These are phyloP conservation scores for Peterozyma toletana DNA, from an alignment of 805 yeast genomes.

Conservation along the genomic window DNA sequence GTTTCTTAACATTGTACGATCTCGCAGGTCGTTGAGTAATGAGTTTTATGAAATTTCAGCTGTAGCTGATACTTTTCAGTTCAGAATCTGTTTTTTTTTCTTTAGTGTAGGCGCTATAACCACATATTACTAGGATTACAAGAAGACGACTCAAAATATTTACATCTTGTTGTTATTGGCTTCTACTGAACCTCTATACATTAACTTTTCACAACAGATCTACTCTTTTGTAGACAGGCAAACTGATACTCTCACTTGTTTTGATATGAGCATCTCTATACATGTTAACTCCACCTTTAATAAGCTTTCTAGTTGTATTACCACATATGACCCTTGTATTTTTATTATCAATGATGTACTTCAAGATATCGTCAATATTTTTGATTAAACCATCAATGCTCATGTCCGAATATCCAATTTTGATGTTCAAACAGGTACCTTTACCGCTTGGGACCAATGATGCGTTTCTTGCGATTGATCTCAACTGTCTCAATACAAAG, in stretches of 20 bases:
- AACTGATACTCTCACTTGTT: conserved; percentile 58
- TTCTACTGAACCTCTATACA: no score
- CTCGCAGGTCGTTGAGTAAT: no score
- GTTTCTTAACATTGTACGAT: not conserved
- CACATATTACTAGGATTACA: no score
- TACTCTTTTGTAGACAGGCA: conserved; percentile 39
- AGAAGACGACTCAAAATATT: no score
- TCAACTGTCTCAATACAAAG: conserved; percentile 58
- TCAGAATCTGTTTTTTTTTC: no score
- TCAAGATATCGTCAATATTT: conserved; percentile 44
- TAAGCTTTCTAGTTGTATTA: conserved; percentile 27
- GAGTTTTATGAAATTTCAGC: no score
- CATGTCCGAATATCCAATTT: conserved; percentile 51
- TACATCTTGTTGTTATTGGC: no score
- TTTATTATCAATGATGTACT: conserved; percentile 30
- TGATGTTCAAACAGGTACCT: conserved; percentile 55
- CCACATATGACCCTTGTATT: conserved; percentile 5
- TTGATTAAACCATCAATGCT: conserved; percentile 31
- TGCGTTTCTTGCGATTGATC: conserved; percentile 57
- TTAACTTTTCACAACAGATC: not conserved
- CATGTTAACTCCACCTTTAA: conserved; percentile 33
- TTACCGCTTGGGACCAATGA: conserved; percentile 48
- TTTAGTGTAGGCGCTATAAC: no score
- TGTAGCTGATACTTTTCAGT: no score
- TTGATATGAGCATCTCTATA: conserved; percentile 51